Base-by-base conservation (phyloP, 768 basidiomycete species). In the Tremella mesenterica region DNA sequence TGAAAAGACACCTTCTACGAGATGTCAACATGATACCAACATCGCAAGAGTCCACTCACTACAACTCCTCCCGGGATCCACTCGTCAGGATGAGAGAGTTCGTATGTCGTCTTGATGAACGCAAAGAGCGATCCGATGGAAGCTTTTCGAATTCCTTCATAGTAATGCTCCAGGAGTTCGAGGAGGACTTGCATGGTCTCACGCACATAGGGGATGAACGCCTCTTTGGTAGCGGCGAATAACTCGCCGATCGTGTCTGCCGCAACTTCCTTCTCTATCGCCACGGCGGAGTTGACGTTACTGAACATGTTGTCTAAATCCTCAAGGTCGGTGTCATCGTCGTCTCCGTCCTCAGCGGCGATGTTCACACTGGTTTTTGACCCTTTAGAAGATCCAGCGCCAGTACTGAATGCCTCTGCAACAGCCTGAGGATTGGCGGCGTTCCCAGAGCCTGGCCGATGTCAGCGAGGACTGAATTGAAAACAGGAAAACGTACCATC, bases 241-340 rank as follows among this genome's bases (percentile, higher is more conserved):
- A 99, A 75, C 30, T 86, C 85, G 56, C 93, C 91, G 59, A 97
- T 84, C 4, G 92, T 89, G 71, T 97, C 92, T 23, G 90, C 89
- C 20, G 95, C 92, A 56, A 96, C 95, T 78, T 99, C 95, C 75
- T 99, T 99, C 79, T 99, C 95, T 52, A 97, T 90, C 38, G 92
- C 92, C 60, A 97, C 85, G 20, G 91, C 92, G 63, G 86, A 88
- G 77, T 91, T 93, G 57, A 92, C 88, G 57, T 90, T 87, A 68
- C 90, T 80, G 74, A 88, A 78, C 74, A 75, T 66, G 36, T 60
- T 56, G 46, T 75, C 74, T 43, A 75, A 60, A 51, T 71, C 74
- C 43, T 73, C 71, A n/a, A 69, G 54, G 54, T 89, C 88, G 63
- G 88, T 88, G 46, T 88, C 74, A 63, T 90, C 87, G 41, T 87